Evolutionary conservation across 2,329 filamentous ascomycete species (phyloP).

Genomic region (Ceratocystis variospora): DNA sequence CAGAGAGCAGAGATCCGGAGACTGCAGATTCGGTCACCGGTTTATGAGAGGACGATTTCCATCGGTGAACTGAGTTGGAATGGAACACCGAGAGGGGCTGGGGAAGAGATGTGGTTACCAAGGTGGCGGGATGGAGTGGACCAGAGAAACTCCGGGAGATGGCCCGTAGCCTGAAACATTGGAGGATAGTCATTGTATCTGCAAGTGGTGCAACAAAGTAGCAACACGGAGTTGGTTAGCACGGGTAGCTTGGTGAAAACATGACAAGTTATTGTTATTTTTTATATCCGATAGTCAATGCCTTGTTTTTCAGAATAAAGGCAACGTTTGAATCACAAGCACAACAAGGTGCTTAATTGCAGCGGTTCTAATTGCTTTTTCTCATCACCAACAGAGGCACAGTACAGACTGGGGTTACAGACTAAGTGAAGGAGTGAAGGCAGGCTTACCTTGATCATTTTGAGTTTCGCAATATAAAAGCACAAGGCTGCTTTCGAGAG

Average conservation of each 20-base stretch:
- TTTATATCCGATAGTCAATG: not conserved
- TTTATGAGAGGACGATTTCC: constrained; percentile 12
- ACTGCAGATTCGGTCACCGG: not conserved
- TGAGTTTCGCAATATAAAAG: constrained; percentile 10
- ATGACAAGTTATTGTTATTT: too few relatives aligned
- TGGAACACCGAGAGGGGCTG: not conserved
- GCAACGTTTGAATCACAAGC: constrained; percentile 31
- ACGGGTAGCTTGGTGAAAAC: not conserved
- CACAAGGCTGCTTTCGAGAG: not conserved
- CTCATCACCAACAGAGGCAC: constrained; percentile 29
- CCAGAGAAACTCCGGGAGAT: constrained; percentile 13
- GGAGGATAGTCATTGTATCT: constrained; percentile 29
- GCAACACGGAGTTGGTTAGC: constrained; percentile 2
- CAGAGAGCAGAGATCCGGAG: not conserved
- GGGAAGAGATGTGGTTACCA: not conserved
- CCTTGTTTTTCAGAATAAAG: constrained; percentile 6
- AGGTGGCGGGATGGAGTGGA: not conserved
- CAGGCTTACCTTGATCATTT: constrained; percentile 20
- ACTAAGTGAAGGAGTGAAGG: not conserved
- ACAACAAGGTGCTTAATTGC: constrained; percentile 34
- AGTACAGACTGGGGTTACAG: not conserved
- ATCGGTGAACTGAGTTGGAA: not conserved
- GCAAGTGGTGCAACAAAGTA: constrained; percentile 10
- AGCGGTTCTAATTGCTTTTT: constrained; percentile 34
- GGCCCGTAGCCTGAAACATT: constrained; percentile 28